Conservation (phyloP, 2,329 filamentous ascomycete genomes). For the Colletotrichum somersetense region DNA sequence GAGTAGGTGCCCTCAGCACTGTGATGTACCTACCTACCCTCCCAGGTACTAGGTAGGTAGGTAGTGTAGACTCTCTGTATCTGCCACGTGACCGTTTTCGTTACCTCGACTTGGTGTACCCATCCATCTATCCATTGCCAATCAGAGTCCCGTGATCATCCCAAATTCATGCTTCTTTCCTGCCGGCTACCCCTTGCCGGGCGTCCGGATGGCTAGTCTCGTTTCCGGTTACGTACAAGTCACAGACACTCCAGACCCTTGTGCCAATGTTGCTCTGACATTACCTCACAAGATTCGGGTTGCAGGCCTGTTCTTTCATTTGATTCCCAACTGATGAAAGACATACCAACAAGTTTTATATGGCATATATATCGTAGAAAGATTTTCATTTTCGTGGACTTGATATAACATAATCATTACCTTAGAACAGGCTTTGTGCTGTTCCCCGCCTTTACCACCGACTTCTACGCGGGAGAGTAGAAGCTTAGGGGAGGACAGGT, state of each 20-base stretch:
- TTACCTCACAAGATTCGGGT: not conserved
- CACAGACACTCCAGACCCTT: conserved; percentile 1
- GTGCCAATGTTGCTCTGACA: conserved; percentile 3
- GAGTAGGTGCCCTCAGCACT: too few species aligned
- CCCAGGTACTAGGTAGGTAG: too few species aligned
- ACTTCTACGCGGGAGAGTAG: too few species aligned
- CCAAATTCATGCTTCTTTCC: conserved; percentile 20
- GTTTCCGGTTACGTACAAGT: conserved; percentile 30
- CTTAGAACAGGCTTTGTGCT: conserved; percentile 27
- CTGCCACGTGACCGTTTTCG: not conserved
- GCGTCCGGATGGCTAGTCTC: conserved; percentile 16
- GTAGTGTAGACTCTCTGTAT: too few species aligned
- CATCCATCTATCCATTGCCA: not conserved
- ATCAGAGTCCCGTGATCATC: not conserved
- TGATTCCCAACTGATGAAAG: not conserved
- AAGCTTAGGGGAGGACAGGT: not conserved
- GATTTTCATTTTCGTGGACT: conserved; percentile 9
- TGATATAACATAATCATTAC: conserved; percentile 38
- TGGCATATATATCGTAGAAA: not conserved
- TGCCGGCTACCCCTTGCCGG: conserved; percentile 18
- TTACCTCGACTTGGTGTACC: not conserved
- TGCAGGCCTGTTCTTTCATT: not conserved
- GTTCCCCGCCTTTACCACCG: conserved; percentile 7
- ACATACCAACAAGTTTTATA: not conserved
- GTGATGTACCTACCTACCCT: too few species aligned